These are phyloP conservation scores for Penicillium vulpinum DNA, from an alignment of 2,329 filamentous ascomycete genomes.

Conservation along the genomic window DNA sequence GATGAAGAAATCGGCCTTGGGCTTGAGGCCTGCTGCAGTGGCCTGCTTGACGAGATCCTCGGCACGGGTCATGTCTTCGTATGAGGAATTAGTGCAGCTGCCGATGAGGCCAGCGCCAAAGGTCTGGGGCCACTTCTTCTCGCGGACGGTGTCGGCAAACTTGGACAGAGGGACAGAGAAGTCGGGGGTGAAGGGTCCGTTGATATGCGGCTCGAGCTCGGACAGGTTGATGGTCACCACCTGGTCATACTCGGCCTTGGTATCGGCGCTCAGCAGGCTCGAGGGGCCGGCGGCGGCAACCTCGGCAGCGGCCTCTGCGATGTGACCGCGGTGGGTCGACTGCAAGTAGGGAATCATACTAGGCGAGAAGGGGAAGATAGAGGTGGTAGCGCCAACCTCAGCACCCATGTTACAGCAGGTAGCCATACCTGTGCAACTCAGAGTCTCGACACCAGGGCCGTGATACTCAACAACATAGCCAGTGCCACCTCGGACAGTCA, in stretches of 20 bases:
- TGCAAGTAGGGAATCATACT: conserved; percentile 82
- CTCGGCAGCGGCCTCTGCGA: conserved; percentile 66
- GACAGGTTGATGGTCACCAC: conserved; percentile 88
- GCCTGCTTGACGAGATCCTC: conserved; percentile 93
- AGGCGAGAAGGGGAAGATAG: conserved; percentile 86
- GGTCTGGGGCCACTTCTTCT: conserved; percentile 85
- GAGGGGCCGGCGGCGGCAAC: conserved; percentile 49
- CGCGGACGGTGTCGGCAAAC: conserved; percentile 80
- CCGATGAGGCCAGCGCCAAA: conserved; percentile 93
- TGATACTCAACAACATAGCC: conserved; percentile 95
- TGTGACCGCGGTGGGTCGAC: conserved; percentile 73
- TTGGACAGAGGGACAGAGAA: conserved; percentile 87
- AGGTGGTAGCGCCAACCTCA: conserved; percentile 94
- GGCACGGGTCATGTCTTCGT: conserved; percentile 96
- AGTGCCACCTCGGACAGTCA: conserved; percentile 92
- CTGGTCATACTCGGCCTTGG: conserved; percentile 83
- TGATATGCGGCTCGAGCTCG: conserved; percentile 89
- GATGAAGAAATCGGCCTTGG: conserved; percentile 89
- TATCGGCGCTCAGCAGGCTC: conserved; percentile 67
- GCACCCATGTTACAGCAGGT: conserved; percentile 86
- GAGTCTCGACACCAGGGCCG: conserved; percentile 81
- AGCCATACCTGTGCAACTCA: conserved; percentile 91
- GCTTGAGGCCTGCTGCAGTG: conserved; percentile 81
- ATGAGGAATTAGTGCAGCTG: conserved; percentile 98
- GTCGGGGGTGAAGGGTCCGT: conserved; percentile 95